Percentiles rank a stretch among this genome's conserved stretches.
Evolutionary conservation across 106 monocot species (phyloP).

Genomic region (Cymbidium sinense): DNA sequence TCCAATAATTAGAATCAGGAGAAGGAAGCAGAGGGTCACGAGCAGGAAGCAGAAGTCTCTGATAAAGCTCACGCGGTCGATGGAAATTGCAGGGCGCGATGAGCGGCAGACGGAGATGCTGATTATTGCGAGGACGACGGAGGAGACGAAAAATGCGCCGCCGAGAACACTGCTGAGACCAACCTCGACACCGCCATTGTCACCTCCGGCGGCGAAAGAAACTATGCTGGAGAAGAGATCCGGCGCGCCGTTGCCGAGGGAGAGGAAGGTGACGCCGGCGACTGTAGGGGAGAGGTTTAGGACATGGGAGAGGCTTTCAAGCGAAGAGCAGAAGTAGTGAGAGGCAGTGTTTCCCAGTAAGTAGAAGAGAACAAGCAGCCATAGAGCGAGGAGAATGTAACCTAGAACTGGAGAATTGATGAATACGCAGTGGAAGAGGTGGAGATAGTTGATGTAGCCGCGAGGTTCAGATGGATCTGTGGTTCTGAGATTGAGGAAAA

Average conservation of each 20-base stretch:
- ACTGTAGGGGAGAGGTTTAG: constrained; percentile 31
- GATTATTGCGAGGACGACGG: constrained; percentile 20
- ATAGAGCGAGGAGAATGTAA: constrained; percentile 22
- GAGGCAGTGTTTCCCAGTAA: constrained; percentile 36
- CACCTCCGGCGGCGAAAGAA: constrained; percentile 15
- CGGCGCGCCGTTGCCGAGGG: constrained; percentile 38
- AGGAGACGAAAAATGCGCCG: too few species aligned
- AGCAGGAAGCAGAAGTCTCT: constrained; percentile 28
- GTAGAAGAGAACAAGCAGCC: constrained; percentile 39
- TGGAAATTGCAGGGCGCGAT: not conserved
- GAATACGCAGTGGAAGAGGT: constrained; percentile 34
- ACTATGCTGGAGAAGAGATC: constrained; percentile 30
- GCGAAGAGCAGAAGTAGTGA: constrained; percentile 35
- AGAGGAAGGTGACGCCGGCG: constrained; percentile 37
- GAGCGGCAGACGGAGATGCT: constrained; percentile 7
- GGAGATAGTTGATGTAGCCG: constrained; percentile 40
- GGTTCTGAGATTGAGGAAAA: not conserved
- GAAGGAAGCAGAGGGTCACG: constrained; percentile 20
- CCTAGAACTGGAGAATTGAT: constrained; percentile 17
- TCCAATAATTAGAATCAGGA: constrained; percentile 26
- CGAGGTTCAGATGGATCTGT: constrained; percentile 5
- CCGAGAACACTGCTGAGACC: constrained; percentile 57
- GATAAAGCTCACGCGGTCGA: constrained; percentile 19
- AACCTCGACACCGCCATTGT: constrained; percentile 18
- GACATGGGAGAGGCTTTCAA: constrained; percentile 27